phyloP scores from a whole-genome alignment of 177 flowering plant genomes.

The Vitis hybrid region DNA sequence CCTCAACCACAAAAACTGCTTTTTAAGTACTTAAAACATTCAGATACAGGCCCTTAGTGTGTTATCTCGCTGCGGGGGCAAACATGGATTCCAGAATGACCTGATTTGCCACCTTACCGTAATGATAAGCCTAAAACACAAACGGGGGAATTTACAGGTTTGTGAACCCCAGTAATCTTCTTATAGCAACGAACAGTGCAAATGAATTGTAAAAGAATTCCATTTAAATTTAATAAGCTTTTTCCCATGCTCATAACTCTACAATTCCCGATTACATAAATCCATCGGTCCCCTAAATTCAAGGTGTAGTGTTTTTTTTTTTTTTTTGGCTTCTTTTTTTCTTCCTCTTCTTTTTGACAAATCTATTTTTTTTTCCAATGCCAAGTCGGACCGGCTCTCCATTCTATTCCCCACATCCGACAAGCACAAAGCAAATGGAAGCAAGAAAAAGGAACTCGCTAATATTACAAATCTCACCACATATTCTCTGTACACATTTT shows the following conservation, averaged over 20 bases:
- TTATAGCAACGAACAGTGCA: not conserved
- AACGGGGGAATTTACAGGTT: too few species aligned
- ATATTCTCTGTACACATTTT: constrained; percentile 41
- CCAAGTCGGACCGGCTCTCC: constrained; percentile 17
- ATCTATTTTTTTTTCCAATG: constrained; percentile 21
- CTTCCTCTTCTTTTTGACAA: constrained; percentile 13
- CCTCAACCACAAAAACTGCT: too few species aligned
- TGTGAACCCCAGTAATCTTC: constrained; percentile 1
- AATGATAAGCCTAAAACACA: too few species aligned
- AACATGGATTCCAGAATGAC: too few species aligned
- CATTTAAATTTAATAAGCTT: constrained; percentile 32
- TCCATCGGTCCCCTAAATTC: constrained; percentile 28
- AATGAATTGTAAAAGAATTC: constrained; percentile 28
- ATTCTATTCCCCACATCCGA: constrained; percentile 16
- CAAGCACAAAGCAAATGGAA: constrained; percentile 22
- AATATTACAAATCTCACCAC: constrained; percentile 52
- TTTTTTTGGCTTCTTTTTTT: constrained; percentile 4
- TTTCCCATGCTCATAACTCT: constrained; percentile 33
- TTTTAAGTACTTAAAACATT: too few species aligned
- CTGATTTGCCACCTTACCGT: too few species aligned
- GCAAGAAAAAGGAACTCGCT: constrained; percentile 28
- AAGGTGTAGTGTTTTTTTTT: constrained; percentile 23
- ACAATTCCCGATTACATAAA: constrained; percentile 37
- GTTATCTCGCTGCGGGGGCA: too few species aligned
- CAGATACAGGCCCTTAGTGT: too few species aligned